A percentile compares a stretch with the other conserved stretches of the same genome.
phyloP scores from a whole-genome alignment of 2,329 filamentous ascomycete genomes.

The Sarocladium oryzae region DNA sequence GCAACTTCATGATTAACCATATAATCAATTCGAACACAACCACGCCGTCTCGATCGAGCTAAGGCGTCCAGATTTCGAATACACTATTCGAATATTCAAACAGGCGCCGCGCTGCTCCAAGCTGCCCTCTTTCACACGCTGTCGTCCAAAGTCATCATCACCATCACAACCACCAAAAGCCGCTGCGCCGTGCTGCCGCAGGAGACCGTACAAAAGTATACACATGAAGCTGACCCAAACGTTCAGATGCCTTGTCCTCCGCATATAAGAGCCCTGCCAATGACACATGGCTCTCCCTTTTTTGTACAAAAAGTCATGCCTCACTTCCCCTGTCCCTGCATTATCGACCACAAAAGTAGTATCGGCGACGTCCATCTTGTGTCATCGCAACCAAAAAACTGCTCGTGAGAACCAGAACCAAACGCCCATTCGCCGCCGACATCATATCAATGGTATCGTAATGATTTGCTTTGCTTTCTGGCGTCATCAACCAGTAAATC shows the following conservation, averaged over 20 bases:
- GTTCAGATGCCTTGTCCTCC: not conserved
- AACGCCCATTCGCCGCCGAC: constrained; percentile 7
- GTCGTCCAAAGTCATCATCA: not conserved
- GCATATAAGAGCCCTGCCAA: not conserved
- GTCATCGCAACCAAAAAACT: not conserved
- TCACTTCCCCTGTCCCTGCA: not conserved
- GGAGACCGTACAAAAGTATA: not conserved
- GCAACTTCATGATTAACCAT: no score
- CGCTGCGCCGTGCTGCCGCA: not conserved
- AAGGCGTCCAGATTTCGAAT: no score
- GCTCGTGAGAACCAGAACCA: constrained; percentile 1
- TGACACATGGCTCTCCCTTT: not conserved
- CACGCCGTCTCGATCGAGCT: no score
- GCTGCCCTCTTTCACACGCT: not conserved
- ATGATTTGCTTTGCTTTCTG: not conserved
- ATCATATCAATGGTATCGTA: constrained; percentile 8
- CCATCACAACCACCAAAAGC: not conserved
- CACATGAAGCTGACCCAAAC: constrained; percentile 1
- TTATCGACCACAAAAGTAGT: not conserved
- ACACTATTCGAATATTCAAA: constrained; percentile 4
- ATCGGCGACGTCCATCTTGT: not conserved
- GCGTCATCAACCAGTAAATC: not conserved
- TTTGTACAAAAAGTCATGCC: not conserved
- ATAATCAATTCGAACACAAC: no score
- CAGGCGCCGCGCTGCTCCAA: not conserved